Evolutionary conservation across 2,329 filamentous ascomycete species (phyloP).

Genomic region (Fusarium continuum): DNA sequence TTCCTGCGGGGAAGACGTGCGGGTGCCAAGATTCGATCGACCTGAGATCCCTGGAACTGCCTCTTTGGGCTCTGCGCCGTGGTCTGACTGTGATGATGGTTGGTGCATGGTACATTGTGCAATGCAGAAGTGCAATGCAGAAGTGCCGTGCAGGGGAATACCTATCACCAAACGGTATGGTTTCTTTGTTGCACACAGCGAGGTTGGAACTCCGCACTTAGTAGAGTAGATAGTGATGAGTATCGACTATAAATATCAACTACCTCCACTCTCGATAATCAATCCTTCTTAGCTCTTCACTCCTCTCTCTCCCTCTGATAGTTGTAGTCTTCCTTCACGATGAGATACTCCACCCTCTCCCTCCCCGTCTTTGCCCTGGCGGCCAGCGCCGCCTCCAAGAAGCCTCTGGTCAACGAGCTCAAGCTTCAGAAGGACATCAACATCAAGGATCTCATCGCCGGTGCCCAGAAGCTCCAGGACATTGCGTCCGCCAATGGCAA

Average conservation of each 20-base stretch:
- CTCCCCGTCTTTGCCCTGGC: slow-evolving; percentile 42
- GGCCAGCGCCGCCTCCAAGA: slow-evolving; percentile 40
- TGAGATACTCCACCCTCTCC: slow-evolving; percentile 37
- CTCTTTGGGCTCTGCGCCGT: slow-evolving; percentile 33
- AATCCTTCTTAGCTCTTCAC: slow-evolving; percentile 6
- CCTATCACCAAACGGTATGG: slow-evolving; percentile 10
- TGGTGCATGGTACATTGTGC: slow-evolving; percentile 28
- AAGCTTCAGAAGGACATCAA: slow-evolving; percentile 52
- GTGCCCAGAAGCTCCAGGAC: slow-evolving; percentile 56
- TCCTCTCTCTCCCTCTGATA: slow-evolving; percentile 7
- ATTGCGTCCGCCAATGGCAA: slow-evolving; percentile 54
- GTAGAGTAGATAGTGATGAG: background rate
- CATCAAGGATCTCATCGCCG: slow-evolving; percentile 53
- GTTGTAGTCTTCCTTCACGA: slow-evolving; percentile 20
- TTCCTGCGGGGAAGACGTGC: slow-evolving; percentile 25
- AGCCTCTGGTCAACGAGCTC: slow-evolving; percentile 50
- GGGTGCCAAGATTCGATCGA: slow-evolving; percentile 35
- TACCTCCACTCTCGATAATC: background rate
- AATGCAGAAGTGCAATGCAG: slow-evolving; percentile 29
- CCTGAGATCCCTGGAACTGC: slow-evolving; percentile 35
- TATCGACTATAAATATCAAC: slow-evolving; percentile 23
- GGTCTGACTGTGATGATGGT: background rate
- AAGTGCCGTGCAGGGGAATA: slow-evolving; percentile 14
- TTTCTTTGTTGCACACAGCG: background rate
- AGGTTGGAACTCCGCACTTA: background rate